A percentile compares a stretch with the other conserved stretches of the same genome.
Conservation (phyloP, 306 rosid species). For the Rubus parviflorus region DNA sequence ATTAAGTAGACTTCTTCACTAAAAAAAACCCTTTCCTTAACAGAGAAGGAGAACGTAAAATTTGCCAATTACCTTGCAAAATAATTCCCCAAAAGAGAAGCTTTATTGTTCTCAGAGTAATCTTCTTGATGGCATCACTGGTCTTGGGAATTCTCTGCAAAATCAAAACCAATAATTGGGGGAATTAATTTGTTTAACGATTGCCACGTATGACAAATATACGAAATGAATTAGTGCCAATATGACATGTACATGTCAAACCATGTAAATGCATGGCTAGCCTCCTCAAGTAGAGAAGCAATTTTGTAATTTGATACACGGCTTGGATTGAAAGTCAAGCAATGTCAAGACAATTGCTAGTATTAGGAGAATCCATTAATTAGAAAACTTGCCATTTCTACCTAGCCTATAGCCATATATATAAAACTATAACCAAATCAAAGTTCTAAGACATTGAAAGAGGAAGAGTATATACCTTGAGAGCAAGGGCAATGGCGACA, state of each 20-base stretch:
- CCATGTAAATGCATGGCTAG: background rate
- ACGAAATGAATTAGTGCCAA: background rate
- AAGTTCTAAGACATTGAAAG: background rate
- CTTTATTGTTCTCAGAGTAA: constrained; percentile 65
- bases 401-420: background rate
- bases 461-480: constrained; percentile 46
- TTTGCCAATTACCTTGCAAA: constrained; percentile 59
- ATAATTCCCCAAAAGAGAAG: constrained; percentile 86
- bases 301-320: background rate
- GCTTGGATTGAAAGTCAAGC: background rate
- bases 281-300: background rate
- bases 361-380: background rate
- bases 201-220: background rate
- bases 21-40: background rate
- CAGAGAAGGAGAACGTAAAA: background rate
- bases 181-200: background rate
- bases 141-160: constrained; percentile 59
- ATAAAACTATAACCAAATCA: background rate
- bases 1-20: background rate
- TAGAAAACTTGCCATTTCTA: background rate
- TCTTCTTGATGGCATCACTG: constrained; percentile 51
- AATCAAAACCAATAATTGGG: background rate
- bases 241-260: too few relatives aligned
- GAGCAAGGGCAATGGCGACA: constrained; percentile 84
- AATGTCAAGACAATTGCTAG: background rate